Conservation (phyloP, 2,329 filamentous ascomycete genomes). For the Apiospora arundinis region DNA sequence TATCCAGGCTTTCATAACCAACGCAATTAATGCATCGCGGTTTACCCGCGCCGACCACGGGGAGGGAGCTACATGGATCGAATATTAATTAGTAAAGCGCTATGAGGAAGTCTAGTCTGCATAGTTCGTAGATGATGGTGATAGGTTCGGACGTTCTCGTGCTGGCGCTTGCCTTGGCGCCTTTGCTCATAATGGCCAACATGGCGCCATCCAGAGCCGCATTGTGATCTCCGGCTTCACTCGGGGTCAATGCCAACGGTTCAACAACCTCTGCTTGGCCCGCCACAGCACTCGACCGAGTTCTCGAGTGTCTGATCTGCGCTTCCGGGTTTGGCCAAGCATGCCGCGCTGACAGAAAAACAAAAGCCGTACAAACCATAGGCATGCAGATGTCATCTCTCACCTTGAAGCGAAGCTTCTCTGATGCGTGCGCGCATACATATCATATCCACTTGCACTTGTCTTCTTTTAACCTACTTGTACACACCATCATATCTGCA, state of each 20-base stretch:
- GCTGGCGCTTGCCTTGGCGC: neutral
- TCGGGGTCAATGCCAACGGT: constrained; percentile 1
- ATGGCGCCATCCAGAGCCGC: neutral
- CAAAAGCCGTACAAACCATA: neutral
- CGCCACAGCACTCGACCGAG: neutral
- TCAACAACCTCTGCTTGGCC: neutral
- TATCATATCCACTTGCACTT: neutral
- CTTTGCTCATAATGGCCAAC: neutral
- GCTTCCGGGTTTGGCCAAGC: constrained; percentile 3
- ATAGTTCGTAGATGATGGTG: neutral
- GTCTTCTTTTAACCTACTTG: too few species aligned
- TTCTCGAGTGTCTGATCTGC: constrained; percentile 2
- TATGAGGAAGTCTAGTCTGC: neutral
- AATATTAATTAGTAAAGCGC: constrained; percentile 1
- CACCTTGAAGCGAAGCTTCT: neutral
- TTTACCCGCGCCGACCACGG: neutral
- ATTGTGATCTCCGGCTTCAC: constrained; percentile 5
- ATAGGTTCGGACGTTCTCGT: neutral
- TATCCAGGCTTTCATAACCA: constrained; percentile 5
- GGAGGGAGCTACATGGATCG: neutral
- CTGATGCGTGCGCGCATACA: too few species aligned
- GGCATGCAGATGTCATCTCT: neutral
- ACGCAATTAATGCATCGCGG: neutral
- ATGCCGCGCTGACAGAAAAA: neutral
- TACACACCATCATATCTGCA: constrained; percentile 1